phyloP scores from a whole-genome alignment of 2,329 filamentous ascomycete genomes.

The Mollisia scopiformis region DNA sequence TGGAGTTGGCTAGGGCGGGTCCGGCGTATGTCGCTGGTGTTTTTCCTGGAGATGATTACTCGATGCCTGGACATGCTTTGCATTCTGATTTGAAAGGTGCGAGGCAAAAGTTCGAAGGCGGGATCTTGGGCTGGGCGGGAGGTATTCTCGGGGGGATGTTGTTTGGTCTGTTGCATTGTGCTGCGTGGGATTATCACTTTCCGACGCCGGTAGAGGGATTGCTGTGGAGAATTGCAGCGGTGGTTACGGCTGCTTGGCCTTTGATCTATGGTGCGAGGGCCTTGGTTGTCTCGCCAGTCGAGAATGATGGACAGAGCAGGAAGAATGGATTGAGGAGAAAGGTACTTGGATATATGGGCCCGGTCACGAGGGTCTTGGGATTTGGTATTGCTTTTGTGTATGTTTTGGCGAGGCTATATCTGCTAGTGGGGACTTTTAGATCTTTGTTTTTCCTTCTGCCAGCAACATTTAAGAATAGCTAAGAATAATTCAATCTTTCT shows the following conservation, averaged over 20 bases:
- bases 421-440: neutral
- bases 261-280: neutral
- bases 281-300: neutral
- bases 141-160: neutral
- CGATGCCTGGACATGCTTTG: neutral
- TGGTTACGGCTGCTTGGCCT: neutral
- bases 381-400: neutral
- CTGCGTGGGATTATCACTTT: conserved; percentile 16
- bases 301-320: neutral
- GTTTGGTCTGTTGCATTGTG: conserved; percentile 4
- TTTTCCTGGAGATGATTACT: neutral
- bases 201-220: conserved; percentile 7
- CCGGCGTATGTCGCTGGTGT: neutral
- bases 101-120: neutral
- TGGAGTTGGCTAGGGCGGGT: neutral
- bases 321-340: neutral
- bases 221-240: conserved; percentile 4
- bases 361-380: neutral
- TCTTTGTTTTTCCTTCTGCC: conserved; percentile 1
- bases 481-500: neutral
- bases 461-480: neutral
- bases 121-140: neutral
- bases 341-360: neutral
- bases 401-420: neutral
- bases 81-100: neutral